phyloP scores from a whole-genome alignment of 768 basidiomycete species.

The Podaxis sp. region DNA sequence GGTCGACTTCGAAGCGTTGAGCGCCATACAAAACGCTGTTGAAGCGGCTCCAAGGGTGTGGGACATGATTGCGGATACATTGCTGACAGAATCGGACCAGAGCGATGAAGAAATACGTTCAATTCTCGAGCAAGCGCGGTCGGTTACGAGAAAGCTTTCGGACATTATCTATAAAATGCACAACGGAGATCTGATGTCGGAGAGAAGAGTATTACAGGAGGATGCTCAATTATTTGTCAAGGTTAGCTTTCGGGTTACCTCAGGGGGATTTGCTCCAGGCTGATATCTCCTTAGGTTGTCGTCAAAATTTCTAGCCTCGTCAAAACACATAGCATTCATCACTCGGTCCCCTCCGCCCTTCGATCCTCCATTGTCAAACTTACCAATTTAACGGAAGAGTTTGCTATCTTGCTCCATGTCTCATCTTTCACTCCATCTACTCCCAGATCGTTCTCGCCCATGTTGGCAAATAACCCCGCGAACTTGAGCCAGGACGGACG shows the following conservation, averaged over 20 bases:
- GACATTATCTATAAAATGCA: slow-evolving; percentile 58
- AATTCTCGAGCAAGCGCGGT: slow-evolving; percentile 58
- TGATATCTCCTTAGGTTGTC: slow-evolving; percentile 48
- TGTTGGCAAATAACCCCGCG: slow-evolving; percentile 36
- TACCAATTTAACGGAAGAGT: slow-evolving; percentile 83
- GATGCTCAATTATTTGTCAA: slow-evolving; percentile 82
- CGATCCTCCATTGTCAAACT: slow-evolving; percentile 73
- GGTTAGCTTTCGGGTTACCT: slow-evolving; percentile 39
- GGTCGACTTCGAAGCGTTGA: slow-evolving; percentile 76
- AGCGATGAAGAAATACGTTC: slow-evolving; percentile 54
- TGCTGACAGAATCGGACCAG: slow-evolving; percentile 40
- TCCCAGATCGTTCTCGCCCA: slow-evolving; percentile 59
- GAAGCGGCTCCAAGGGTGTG: slow-evolving; percentile 81
- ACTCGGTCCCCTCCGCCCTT: slow-evolving; percentile 52
- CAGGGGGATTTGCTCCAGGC: not conserved
- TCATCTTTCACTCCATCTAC: slow-evolving; percentile 73
- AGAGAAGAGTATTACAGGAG: slow-evolving; percentile 66
- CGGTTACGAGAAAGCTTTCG: slow-evolving; percentile 60
- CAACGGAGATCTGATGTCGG: slow-evolving; percentile 49
- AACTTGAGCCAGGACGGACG: slow-evolving; percentile 27
- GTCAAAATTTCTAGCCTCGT: slow-evolving; percentile 74
- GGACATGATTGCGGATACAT: slow-evolving; percentile 73
- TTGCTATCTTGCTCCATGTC: slow-evolving; percentile 82
- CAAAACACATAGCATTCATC: slow-evolving; percentile 60
- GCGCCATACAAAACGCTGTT: slow-evolving; percentile 76